Conservation (phyloP, 2,329 filamentous ascomycete genomes). For the Ascochyta pisi region DNA sequence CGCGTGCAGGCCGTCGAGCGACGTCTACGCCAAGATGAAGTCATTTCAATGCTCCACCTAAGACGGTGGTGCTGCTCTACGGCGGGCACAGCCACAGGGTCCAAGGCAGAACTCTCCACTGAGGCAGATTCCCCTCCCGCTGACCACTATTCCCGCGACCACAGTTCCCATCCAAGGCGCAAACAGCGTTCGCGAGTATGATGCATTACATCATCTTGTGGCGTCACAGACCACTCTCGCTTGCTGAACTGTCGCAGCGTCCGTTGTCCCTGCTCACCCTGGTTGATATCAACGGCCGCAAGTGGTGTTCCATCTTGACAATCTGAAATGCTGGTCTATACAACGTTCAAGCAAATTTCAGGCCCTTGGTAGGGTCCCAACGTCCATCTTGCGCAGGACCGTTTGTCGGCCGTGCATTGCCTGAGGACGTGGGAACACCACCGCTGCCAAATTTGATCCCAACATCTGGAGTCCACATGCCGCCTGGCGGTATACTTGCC, state of each 20-base stretch:
- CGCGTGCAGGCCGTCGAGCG: slow-evolving; percentile 18
- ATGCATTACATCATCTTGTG: slow-evolving; percentile 7
- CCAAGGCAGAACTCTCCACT: slow-evolving; percentile 26
- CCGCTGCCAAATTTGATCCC: slow-evolving; percentile 77
- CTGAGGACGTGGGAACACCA: slow-evolving; percentile 50
- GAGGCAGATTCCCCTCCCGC: slow-evolving; percentile 31
- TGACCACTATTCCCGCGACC: slow-evolving; percentile 14
- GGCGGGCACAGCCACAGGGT: slow-evolving; percentile 34
- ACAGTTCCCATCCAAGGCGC: neutral
- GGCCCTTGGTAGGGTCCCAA: slow-evolving; percentile 50
- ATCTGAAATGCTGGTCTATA: neutral
- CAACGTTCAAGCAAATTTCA: slow-evolving; percentile 47
- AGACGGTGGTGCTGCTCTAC: neutral
- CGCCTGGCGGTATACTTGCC: slow-evolving; percentile 47
- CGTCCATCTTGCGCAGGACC: slow-evolving; percentile 46
- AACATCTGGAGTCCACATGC: slow-evolving; percentile 81
- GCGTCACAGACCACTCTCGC: neutral
- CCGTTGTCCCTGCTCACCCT: neutral
- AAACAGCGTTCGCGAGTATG: neutral
- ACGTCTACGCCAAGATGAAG: slow-evolving; percentile 14
- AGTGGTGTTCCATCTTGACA: neutral
- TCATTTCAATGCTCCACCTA: slow-evolving; percentile 9
- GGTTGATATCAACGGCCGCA: neutral
- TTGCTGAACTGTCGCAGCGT: neutral
- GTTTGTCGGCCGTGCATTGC: slow-evolving; percentile 39